Conservation (phyloP, 1,139 yeast genomes). For the Taiozyma sp. region DNA sequence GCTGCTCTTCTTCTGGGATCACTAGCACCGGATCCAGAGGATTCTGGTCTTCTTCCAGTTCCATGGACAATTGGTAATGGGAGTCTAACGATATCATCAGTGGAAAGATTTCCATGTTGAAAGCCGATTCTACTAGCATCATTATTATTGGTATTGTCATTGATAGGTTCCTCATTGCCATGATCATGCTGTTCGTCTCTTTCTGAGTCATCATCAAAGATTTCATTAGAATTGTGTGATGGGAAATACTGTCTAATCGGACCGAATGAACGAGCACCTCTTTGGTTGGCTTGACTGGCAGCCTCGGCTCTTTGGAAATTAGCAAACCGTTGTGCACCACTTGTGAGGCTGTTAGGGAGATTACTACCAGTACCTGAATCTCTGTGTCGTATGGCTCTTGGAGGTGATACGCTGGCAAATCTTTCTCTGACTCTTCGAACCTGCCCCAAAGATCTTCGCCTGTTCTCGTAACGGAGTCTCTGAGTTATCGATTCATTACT, state of each 20-base stretch:
- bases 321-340: neutral
- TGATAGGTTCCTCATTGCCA: slow-evolving; percentile 20
- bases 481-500: neutral
- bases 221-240: neutral
- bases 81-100: neutral
- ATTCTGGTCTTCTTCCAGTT: neutral
- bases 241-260: neutral
- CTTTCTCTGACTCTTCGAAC: slow-evolving; percentile 2
- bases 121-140: neutral
- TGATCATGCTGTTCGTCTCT: slow-evolving; percentile 42
- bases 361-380: neutral
- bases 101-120: neutral
- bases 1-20: neutral
- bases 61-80: neutral
- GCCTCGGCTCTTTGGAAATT: neutral
- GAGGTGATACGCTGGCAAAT: neutral
- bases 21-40: neutral
- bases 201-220: slow-evolving; percentile 41
- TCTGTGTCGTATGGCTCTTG: neutral
- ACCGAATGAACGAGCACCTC: neutral
- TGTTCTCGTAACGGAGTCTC: slow-evolving; percentile 1
- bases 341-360: neutral
- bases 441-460: slow-evolving; percentile 2
- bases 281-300: neutral
- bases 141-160: slow-evolving; percentile 31